Conservation (phyloP, 2,329 filamentous ascomycete genomes). For the Cladophialophora carrionii region DNA sequence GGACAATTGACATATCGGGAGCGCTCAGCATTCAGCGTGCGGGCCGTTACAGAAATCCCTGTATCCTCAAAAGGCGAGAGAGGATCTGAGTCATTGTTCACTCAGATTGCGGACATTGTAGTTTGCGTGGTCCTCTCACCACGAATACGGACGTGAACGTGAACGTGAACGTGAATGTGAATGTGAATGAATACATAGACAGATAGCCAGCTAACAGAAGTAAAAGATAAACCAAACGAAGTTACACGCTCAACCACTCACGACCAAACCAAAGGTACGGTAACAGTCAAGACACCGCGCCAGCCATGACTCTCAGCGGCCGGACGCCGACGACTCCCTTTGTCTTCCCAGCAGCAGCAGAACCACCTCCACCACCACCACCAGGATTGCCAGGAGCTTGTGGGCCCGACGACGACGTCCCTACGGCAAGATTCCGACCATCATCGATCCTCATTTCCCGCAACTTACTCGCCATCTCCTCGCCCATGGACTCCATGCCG, state of each 20-base stretch:
- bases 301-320: conserved; percentile 29
- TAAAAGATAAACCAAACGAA: neutral
- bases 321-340: conserved; percentile 27
- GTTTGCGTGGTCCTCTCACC: too few relatives aligned
- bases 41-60: too few relatives aligned
- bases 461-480: conserved; percentile 18
- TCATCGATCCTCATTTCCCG: conserved; percentile 22
- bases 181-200: too few relatives aligned
- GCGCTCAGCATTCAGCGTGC: too few relatives aligned
- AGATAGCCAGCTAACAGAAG: too few relatives aligned
- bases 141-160: too few relatives aligned
- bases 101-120: too few relatives aligned
- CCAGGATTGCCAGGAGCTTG: conserved; percentile 3
- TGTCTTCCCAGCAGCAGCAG: conserved; percentile 12
- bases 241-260: neutral
- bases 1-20: too few relatives aligned
- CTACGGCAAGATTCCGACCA: neutral
- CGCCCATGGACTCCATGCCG: conserved; percentile 12
- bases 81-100: too few relatives aligned
- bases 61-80: too few relatives aligned
- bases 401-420: neutral
- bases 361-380: neutral
- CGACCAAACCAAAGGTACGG: too few relatives aligned
- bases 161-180: too few relatives aligned
- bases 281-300: conserved; percentile 29